These are phyloP conservation scores for Colletotrichum tabaci DNA, from an alignment of 2,329 filamentous ascomycete species.

Conservation along the genomic window DNA sequence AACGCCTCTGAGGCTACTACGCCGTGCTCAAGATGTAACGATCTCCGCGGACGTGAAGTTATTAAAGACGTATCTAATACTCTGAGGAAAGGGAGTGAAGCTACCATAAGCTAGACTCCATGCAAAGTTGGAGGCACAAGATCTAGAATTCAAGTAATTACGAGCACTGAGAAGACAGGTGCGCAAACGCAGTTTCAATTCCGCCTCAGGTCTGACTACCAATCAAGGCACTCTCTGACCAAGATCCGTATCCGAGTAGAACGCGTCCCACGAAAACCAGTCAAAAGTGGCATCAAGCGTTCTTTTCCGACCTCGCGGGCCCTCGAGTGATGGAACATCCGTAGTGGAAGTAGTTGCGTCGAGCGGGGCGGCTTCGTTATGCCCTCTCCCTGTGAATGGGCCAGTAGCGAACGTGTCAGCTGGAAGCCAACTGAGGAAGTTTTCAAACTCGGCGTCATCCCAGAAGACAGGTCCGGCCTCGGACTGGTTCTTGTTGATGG, in stretches of 20 bases:
- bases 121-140: too few species aligned
- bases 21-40: too few species aligned
- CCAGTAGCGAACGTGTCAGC: not conserved
- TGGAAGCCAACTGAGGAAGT: slow-evolving; percentile 20
- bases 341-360: too few species aligned
- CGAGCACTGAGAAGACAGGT: too few species aligned
- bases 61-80: too few species aligned
- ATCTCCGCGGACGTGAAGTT: too few species aligned
- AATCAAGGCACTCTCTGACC: not conserved
- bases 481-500: too few species aligned
- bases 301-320: slow-evolving; percentile 2
- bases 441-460: slow-evolving; percentile 3
- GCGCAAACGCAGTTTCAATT: too few species aligned
- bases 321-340: not conserved
- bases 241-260: not conserved
- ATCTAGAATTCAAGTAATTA: too few species aligned
- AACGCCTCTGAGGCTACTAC: too few species aligned
- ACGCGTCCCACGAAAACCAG: slow-evolving; percentile 34
- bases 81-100: too few species aligned
- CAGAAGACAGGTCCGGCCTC: not conserved
- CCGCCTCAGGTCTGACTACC: not conserved
- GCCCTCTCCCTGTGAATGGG: not conserved
- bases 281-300: slow-evolving; percentile 25
- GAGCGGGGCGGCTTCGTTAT: not conserved
- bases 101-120: too few species aligned